Percentiles rank a stretch among this genome's conserved stretches.
phyloP scores from a whole-genome alignment of 345 rosid genomes.

The Brassica rapa region DNA sequence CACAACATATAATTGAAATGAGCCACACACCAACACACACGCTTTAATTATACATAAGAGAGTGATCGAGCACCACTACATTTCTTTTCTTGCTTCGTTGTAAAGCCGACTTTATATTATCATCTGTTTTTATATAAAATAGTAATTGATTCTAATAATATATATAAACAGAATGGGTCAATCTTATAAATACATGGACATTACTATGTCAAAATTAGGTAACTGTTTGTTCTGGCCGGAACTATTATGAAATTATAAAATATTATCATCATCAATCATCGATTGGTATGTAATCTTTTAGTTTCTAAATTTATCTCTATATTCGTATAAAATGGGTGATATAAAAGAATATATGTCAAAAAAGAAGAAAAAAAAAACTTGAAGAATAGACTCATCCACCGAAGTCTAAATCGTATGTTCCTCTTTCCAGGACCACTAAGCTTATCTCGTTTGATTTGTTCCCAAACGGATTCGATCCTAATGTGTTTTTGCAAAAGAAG shows the following conservation, averaged over 20 bases:
- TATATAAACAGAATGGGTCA: constrained; percentile 24
- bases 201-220: constrained; percentile 23
- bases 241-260: constrained; percentile 8
- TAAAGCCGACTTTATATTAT: constrained; percentile 36
- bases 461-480: neutral
- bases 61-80: constrained; percentile 39
- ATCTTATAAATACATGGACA: constrained; percentile 33
- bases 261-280: constrained; percentile 13
- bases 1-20: constrained; percentile 39
- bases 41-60: constrained; percentile 29
- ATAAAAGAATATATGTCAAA: neutral
- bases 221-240: constrained; percentile 11
- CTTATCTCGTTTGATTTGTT: neutral
- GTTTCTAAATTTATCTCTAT: neutral
- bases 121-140: neutral
- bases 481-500: neutral
- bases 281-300: neutral
- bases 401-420: neutral
- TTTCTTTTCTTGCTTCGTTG: constrained; percentile 40
- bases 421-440: neutral
- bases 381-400: neutral
- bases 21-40: constrained; percentile 28
- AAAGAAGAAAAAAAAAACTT: neutral
- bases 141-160: neutral
- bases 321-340: neutral